Evolutionary conservation across 1,139 yeast genomes (phyloP).

Genomic region (Sugiyamaella japonica): DNA sequence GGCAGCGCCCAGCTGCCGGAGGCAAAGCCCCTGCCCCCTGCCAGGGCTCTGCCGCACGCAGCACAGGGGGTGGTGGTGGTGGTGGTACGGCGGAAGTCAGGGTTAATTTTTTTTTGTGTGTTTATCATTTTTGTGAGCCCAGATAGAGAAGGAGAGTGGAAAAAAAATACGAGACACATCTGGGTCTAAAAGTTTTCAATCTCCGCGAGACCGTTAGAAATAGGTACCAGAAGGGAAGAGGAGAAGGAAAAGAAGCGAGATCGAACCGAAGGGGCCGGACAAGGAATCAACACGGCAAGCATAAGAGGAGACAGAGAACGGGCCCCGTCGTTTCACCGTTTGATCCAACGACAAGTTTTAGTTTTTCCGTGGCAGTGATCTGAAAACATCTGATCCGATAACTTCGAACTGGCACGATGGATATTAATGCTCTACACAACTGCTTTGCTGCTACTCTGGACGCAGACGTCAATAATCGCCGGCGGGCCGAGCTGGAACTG

Average conservation of each 20-base stretch:
- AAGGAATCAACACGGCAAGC: background rate
- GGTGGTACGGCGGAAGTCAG: background rate
- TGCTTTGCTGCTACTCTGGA: constrained; percentile 83
- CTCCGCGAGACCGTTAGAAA: background rate
- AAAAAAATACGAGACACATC: background rate
- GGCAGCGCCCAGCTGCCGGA: too few relatives aligned
- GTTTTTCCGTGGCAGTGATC: too few relatives aligned
- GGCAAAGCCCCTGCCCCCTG: too few relatives aligned
- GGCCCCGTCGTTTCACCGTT: background rate
- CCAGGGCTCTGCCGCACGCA: too few relatives aligned
- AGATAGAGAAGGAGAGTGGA: background rate
- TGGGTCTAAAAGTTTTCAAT: background rate
- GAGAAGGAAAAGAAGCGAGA: background rate
- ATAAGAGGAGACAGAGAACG: background rate
- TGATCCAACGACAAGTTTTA: background rate
- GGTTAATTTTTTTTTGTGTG: background rate
- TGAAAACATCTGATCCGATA: too few relatives aligned
- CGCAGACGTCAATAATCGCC: constrained; percentile 62
- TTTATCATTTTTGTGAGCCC: background rate
- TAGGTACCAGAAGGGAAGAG: background rate
- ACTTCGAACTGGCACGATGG: constrained; percentile 49
- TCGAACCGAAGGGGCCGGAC: background rate
- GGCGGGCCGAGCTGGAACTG: constrained; percentile 68
- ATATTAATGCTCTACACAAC: constrained; percentile 61
- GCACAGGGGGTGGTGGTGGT: background rate